Evolutionary conservation across 768 basidiomycete species (phyloP), one percentile per base, ranked within the genome.

Genomic region (Tephrocybe sp.): DNA sequence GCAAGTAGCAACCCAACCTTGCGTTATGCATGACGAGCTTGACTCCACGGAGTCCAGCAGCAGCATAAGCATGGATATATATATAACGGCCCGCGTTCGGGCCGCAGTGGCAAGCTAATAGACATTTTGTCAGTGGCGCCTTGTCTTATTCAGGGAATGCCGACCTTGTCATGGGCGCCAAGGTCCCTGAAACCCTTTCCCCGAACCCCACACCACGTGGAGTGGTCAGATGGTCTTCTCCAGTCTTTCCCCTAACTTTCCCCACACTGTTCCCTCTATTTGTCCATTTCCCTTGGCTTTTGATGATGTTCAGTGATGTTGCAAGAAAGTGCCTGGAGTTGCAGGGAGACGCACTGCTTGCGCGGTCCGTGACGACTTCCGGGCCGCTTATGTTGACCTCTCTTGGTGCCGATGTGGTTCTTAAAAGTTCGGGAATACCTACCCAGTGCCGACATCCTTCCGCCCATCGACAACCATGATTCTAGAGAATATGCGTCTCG

Each of bases 401-500:
- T 20, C 20, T 23, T 10, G 7, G 18, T 21, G 17, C n/a, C 10
- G 18, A 17, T 39, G 38, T 23, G 21, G 11, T 41, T 41, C 34
- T 36, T 36, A 36, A 41, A 41, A 41, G 4, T 23, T 23, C 11
- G 6, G 40, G 12, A 23, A 12, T 36, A 36, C 4, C 40, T 9
- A 21, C 20, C n/a, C 11, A 23, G 6, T 24, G 40, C 3, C 20
- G n/a, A 41, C 20, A 24, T 24, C 7, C 17, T 21, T 24, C 24
- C 20, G 11, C 15, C 20, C 34, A 21, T 15, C n/a, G 24, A 30
- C 34, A 23, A 24, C 18, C 43, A 57, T 57, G 56, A 47, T 50
- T 28, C 43, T 47, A 48, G 34, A 21, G 24, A 53, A 50, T 25
- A 47, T 45, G n/a, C 53, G 38, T 26, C 42, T 58, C 15, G 52